These are phyloP conservation scores for Aspergillus ochraceus DNA, from an alignment of 2,329 filamentous ascomycete species.

Conservation along the genomic window DNA sequence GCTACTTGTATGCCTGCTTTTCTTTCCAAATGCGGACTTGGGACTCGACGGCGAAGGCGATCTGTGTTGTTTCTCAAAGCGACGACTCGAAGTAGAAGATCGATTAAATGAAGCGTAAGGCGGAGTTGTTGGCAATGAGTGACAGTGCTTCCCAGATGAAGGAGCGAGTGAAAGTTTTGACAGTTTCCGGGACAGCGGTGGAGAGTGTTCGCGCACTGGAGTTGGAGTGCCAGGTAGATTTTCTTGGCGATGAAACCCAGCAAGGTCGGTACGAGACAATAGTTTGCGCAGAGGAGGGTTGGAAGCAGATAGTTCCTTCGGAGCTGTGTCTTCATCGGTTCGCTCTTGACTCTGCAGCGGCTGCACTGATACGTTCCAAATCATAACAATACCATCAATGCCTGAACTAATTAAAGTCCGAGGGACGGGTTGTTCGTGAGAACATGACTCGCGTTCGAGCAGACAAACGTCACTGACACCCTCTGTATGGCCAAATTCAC, in stretches of 20 bases:
- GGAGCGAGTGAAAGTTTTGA: slow-evolving; percentile 53
- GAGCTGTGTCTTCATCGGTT: slow-evolving; percentile 39
- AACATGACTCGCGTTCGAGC: slow-evolving; percentile 48
- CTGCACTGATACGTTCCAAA: slow-evolving; percentile 58
- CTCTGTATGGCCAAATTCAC: slow-evolving; percentile 94
- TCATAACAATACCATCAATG: slow-evolving; percentile 79
- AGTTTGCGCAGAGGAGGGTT: slow-evolving; percentile 80
- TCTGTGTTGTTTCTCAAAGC: slow-evolving; percentile 26
- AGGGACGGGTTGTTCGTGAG: slow-evolving; percentile 46
- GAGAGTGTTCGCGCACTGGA: slow-evolving; percentile 46
- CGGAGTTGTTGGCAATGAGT: slow-evolving; percentile 31
- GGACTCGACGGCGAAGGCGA: slow-evolving; percentile 45
- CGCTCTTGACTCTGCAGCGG: slow-evolving; percentile 33
- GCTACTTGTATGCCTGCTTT: slow-evolving; percentile 29
- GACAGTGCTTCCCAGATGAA: slow-evolving; percentile 30
- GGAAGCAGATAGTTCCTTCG: slow-evolving; percentile 53
- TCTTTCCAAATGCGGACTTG: slow-evolving; percentile 30
- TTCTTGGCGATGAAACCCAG: slow-evolving; percentile 67
- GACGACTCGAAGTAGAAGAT: slow-evolving; percentile 28
- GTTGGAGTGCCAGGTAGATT: slow-evolving; percentile 44
- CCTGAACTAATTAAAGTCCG: slow-evolving; percentile 68
- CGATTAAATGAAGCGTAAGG: slow-evolving; percentile 31
- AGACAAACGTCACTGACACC: slow-evolving; percentile 83
- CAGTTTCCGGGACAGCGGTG: slow-evolving; percentile 54
- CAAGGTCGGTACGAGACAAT: slow-evolving; percentile 81